Base-by-base conservation (phyloP, 164 flowering plant species). In the Platanus orientalis region DNA sequence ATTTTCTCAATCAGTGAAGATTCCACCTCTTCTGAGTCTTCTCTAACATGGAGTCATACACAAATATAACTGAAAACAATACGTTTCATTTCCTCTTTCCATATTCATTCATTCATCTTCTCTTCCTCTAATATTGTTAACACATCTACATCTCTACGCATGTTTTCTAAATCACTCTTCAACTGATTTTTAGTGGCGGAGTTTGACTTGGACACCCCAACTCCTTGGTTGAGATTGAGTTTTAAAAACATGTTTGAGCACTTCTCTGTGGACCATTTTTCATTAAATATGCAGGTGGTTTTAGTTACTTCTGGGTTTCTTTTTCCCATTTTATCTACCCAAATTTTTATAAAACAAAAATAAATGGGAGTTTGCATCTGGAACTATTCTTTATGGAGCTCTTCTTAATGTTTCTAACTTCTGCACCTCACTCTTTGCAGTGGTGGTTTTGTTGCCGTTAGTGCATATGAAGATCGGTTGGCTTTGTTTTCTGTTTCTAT, bases 391-490 rank as follows among this genome's bases (percentile, higher is more conserved):
- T n/a, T n/a, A n/a, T n/a, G n/a, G n/a, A n/a, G n/a, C n/a, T 64
- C 54, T 25, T n/a, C 4, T 65, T 7, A 6, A 29, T 57, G 20
- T 60, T 32, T 66, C 67, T 68, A 47, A 68, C 57, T 64, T 62
- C 28, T 42, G 30, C 68, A 56, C 29, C 50, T 76, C 68, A 39
- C 51, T 47, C 40, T 72, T 57, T 73, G 53, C 89, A 94, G 97
- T 73, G 91, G 96, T 17, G 65, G 83, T 72, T 89, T 78, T 64
- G 69, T 91, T 62, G 99, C 99, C 73, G 88, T 74, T 54, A 79
- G 93, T 79, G 96, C 99, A 49, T 88, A 87, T 76, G 95, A 83
- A 75, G 85, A 83, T 49, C 84, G 58, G 30, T 58, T 94, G 76
- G 95, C 93, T 62, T 53, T 94, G 48, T 81, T 91, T 71, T 78